Evolutionary conservation across 148 eudicot genomes (phyloP).

Genomic region (Oxyria digyna): DNA sequence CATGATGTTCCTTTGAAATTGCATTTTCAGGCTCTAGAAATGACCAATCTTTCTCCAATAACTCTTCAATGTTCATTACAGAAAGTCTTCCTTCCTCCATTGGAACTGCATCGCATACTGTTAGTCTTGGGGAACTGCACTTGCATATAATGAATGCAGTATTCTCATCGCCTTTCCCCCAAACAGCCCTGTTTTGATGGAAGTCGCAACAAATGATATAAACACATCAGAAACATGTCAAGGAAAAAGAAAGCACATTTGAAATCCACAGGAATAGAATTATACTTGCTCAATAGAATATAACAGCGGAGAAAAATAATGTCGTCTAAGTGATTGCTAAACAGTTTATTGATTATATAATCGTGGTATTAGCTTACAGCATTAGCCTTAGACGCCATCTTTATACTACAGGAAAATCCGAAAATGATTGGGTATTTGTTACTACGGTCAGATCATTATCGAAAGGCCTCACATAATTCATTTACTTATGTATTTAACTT

Average conservation of each 20-base stretch:
- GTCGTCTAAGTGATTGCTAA: background rate
- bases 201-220: background rate
- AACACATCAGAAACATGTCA: background rate
- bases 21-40: slow-evolving; percentile 50
- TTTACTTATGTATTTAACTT: too few species aligned
- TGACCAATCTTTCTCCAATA: slow-evolving; percentile 87
- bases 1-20: slow-evolving; percentile 33
- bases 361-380: too few species aligned
- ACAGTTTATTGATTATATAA: background rate
- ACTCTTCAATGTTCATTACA: slow-evolving; percentile 48
- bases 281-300: background rate
- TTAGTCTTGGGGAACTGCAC: background rate
- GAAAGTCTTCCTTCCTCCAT: slow-evolving; percentile 47
- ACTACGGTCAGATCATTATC: background rate
- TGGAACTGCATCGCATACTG: slow-evolving; percentile 20
- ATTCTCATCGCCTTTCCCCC: background rate
- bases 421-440: too few species aligned
- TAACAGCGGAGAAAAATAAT: background rate
- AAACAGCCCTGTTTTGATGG: background rate
- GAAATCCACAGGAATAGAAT: background rate
- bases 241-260: background rate
- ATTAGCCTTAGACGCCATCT: too few species aligned
- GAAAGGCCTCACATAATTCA: background rate
- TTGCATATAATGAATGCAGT: background rate
- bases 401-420: too few species aligned